phyloP scores from a whole-genome alignment of 441 rosid genomes.

The Cnidoscolus chayamansa region DNA sequence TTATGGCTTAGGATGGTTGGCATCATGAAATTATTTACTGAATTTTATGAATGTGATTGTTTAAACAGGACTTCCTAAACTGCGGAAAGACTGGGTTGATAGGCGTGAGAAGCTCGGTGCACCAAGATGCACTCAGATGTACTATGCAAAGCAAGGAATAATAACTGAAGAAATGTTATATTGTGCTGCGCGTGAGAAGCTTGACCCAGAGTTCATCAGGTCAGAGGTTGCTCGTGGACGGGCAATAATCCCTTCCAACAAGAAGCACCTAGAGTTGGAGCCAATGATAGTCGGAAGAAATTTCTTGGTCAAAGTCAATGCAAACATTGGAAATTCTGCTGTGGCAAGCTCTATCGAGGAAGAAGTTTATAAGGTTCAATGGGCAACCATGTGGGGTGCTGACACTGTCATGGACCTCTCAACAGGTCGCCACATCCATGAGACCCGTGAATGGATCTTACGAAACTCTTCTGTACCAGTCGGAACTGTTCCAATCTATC shows the following conservation, averaged over 20 bases:
- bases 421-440: conserved; percentile 95
- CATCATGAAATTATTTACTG: neutral
- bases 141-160: conserved; percentile 90
- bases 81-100: conserved; percentile 86
- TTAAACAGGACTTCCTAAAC: conserved; percentile 75
- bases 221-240: conserved; percentile 95
- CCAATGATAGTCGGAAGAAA: conserved; percentile 94
- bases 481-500: conserved; percentile 92
- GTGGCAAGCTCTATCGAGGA: conserved; percentile 97
- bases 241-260: conserved; percentile 98
- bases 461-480: conserved; percentile 94
- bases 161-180: conserved; percentile 91
- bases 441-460: conserved; percentile 95
- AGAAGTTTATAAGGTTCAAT: conserved; percentile 94
- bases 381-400: conserved; percentile 99
- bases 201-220: conserved; percentile 92
- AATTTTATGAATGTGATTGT: conserved; percentile 16
- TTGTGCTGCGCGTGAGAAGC: conserved; percentile 89
- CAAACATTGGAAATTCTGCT: conserved; percentile 93
- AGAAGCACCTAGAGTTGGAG: conserved; percentile 88
- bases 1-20: neutral
- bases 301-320: conserved; percentile 93
- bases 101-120: conserved; percentile 65
- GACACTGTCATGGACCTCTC: conserved; percentile 98
- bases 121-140: conserved; percentile 93